Evolutionary conservation across 2,329 filamentous ascomycete species (phyloP), one percentile per base, ranked within the genome.

Genomic region (Zasmidium citrigriseum): DNA sequence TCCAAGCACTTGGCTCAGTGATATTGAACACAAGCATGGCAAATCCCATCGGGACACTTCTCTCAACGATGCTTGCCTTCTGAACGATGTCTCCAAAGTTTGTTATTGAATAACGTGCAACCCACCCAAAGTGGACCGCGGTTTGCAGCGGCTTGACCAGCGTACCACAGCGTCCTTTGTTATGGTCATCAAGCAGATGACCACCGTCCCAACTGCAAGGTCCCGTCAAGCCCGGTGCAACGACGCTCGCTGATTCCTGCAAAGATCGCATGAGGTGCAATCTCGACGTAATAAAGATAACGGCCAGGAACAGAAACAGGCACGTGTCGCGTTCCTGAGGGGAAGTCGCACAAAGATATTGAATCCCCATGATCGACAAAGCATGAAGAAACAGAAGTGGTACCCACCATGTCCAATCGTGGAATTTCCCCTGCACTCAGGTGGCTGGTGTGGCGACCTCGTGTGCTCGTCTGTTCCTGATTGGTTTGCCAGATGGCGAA

Each of bases 351-450:
- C 34, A 41, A 16, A n/a, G 34, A 41, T 41, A 41, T 41, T 41
- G 34, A n/a, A n/a, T 10, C 5, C 34, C 16, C 34, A 41, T 9
- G 48, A 51, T 51, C 25, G 48, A 51, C 48, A 25, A 51, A 27
- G 48, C 48, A 51, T 51, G 48, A 38, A 51, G 48, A 51, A 21
- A 38, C 25, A 34, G 48, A 51, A 51, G 38, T n/a, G 3, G 18
- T 22, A 51, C 12, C 48, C 18, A 51, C 16, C 25, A 5, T 21
- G 4, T 34, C 48, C 48, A 14, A 51, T 51, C 24, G 25, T 21
- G 24, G 24, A 7, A 38, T 11, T 51, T 20, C n/a, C 20, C 16
- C n/a, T 21, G 22, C 24, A 5, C 20, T 21, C 25, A 38, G 27
- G 25, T 27, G n/a, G n/a, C 24, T 29, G 34, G 27, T 29, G 48